phyloP scores from a whole-genome alignment of 1,284 basidiomycete species.

The Rhodotorula sp. region DNA sequence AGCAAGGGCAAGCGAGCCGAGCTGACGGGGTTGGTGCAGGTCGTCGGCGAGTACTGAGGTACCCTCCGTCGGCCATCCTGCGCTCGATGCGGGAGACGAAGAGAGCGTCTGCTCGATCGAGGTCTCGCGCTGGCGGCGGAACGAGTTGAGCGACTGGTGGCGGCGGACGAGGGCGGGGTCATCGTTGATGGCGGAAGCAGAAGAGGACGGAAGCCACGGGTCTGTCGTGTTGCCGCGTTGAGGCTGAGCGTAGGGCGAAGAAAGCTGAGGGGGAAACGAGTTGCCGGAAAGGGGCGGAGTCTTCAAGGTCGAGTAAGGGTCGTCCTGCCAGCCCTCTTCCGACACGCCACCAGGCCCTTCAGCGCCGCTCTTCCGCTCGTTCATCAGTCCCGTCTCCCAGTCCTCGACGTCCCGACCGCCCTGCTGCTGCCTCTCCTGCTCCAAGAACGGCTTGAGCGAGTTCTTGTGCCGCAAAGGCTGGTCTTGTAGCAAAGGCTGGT shows the following conservation, averaged over 20 bases:
- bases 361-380: constrained; percentile 30
- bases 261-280: constrained; percentile 19
- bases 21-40: not conserved
- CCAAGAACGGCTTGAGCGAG: constrained; percentile 39
- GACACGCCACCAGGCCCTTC: constrained; percentile 14
- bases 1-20: constrained; percentile 11
- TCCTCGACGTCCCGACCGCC: constrained; percentile 27
- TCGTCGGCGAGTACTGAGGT: constrained; percentile 2
- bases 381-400: constrained; percentile 34
- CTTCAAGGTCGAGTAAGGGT: constrained; percentile 14
- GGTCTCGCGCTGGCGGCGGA: constrained; percentile 21
- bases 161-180: constrained; percentile 25
- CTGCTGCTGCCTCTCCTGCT: constrained; percentile 28
- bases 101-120: constrained; percentile 20
- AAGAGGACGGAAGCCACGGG: constrained; percentile 21
- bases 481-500: not conserved
- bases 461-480: constrained; percentile 33
- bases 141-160: constrained; percentile 33
- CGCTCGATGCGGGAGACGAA: constrained; percentile 14
- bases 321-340: constrained; percentile 15
- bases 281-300: constrained; percentile 28
- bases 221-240: constrained; percentile 18
- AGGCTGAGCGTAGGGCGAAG: constrained; percentile 11
- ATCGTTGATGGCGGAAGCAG: constrained; percentile 5
- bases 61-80: not conserved